A percentile compares a stretch with the other conserved stretches of the same genome.
These are phyloP conservation scores for Deinandra increscens DNA, from an alignment of 129 eudicot genomes.

Conservation along the genomic window DNA sequence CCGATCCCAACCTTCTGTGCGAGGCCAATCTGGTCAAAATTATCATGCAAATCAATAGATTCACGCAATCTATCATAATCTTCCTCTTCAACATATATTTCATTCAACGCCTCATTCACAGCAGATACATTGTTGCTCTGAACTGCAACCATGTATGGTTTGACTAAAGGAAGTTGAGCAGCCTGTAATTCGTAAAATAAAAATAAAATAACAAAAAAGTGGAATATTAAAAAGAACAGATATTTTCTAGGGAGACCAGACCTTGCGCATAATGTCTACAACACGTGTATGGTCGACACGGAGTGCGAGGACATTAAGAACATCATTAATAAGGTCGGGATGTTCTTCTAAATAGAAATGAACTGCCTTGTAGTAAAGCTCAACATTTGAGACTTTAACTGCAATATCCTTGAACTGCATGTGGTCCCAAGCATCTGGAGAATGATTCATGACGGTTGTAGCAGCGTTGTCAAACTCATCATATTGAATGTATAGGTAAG, in stretches of 20 bases:
- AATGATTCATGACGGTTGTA: constrained; percentile 94
- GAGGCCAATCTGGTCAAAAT: constrained; percentile 97
- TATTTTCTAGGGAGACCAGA: constrained; percentile 9
- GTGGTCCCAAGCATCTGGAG: constrained; percentile 99
- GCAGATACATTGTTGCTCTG: constrained; percentile 98
- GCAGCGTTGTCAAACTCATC: constrained; percentile 99
- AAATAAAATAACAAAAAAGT: neutral
- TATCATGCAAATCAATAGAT: constrained; percentile 95
- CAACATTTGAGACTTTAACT: constrained; percentile 95
- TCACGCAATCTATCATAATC: constrained; percentile 96
- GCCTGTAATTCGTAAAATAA: constrained; percentile 54
- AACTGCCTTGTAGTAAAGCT: constrained; percentile 94
- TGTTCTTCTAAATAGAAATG: constrained; percentile 97
- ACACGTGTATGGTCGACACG: constrained; percentile 99
- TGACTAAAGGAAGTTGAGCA: constrained; percentile 86
- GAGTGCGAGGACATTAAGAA: constrained; percentile 96
- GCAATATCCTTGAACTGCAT: constrained; percentile 97
- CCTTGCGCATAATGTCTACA: constrained; percentile 99
- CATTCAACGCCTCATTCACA: constrained; percentile 96
- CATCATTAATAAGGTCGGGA: constrained; percentile 95
- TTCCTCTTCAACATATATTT: constrained; percentile 96
- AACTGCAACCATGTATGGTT: constrained; percentile 99
- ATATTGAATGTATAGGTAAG: constrained; percentile 81
- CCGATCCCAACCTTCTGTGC: constrained; percentile 85
- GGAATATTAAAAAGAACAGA: neutral